Percentiles rank a stretch among this genome's conserved stretches.
These are phyloP conservation scores for Leccinum variicolor DNA, from an alignment of 768 basidiomycete genomes.

Conservation along the genomic window DNA sequence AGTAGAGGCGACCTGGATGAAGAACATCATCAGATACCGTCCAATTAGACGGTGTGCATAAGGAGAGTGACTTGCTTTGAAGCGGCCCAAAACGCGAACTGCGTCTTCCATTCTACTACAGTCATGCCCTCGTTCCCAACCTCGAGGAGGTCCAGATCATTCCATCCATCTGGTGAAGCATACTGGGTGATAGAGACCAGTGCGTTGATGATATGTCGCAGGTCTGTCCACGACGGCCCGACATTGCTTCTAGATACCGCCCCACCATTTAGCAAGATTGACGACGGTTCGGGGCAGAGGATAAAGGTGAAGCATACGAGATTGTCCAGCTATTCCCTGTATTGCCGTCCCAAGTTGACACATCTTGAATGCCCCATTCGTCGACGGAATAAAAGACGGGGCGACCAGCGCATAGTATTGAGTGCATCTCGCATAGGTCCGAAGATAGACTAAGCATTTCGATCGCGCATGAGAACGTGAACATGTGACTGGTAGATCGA, in stretches of 20 bases:
- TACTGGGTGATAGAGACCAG: slow-evolving; percentile 42
- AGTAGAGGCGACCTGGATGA: not conserved
- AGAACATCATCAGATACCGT: too few relatives aligned
- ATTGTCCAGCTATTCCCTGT: slow-evolving; percentile 46
- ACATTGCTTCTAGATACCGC: slow-evolving; percentile 2
- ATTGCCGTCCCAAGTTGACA: slow-evolving; percentile 45
- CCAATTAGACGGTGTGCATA: too few relatives aligned
- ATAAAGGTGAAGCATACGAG: slow-evolving; percentile 28
- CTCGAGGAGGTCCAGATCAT: slow-evolving; percentile 54
- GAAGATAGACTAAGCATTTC: not conserved
- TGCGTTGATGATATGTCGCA: slow-evolving; percentile 13
- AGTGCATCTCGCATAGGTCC: slow-evolving; percentile 9
- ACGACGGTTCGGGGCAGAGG: not conserved
- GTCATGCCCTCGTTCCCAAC: slow-evolving; percentile 49
- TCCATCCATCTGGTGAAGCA: slow-evolving; percentile 45
- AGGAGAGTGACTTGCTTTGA: too few relatives aligned
- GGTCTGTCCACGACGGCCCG: slow-evolving; percentile 8
- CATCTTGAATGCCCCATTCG: slow-evolving; percentile 50
- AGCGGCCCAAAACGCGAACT: too few relatives aligned
- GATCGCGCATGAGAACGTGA: not conserved
- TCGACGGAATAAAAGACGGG: slow-evolving; percentile 49
- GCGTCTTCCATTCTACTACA: slow-evolving; percentile 3
- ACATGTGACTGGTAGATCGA: not conserved
- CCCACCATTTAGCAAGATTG: too few relatives aligned
- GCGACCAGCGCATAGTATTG: not conserved